phyloP scores from a whole-genome alignment of 2,329 filamentous ascomycete genomes.

The Daldinia sp. region DNA sequence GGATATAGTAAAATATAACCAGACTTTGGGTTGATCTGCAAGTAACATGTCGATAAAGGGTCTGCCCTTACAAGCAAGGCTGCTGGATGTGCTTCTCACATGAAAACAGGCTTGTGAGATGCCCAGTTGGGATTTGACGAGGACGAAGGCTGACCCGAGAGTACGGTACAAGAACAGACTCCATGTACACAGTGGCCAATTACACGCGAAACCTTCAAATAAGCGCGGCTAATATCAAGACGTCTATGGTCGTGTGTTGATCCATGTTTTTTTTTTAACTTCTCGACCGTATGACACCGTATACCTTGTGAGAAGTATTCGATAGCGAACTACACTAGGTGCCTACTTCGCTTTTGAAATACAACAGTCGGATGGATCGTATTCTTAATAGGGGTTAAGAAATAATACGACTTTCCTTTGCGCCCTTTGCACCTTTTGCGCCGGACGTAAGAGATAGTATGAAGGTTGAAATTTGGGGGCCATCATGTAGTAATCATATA shows the following conservation, averaged over 20 bases:
- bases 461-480: neutral
- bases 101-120: neutral
- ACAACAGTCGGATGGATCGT: neutral
- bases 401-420: neutral
- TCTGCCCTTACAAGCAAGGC: slow-evolving; percentile 13
- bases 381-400: neutral
- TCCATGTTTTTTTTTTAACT: slow-evolving; percentile 22
- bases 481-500: neutral
- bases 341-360: slow-evolving; percentile 28
- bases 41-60: neutral
- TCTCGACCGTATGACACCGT: slow-evolving; percentile 11
- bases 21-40: neutral
- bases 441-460: neutral
- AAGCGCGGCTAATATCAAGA: slow-evolving; percentile 37
- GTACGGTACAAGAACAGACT: slow-evolving; percentile 23
- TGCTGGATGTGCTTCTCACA: slow-evolving; percentile 19
- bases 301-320: slow-evolving; percentile 4
- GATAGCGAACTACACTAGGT: slow-evolving; percentile 17
- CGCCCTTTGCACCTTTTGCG: neutral
- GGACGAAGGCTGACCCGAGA: slow-evolving; percentile 32
- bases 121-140: slow-evolving; percentile 19
- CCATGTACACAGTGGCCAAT: slow-evolving; percentile 33
- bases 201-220: neutral
- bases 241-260: slow-evolving; percentile 22
- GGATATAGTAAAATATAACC: neutral